These are phyloP conservation scores for Cystobasidium pallidum DNA, from an alignment of 1,284 basidiomycete species.

Conservation along the genomic window DNA sequence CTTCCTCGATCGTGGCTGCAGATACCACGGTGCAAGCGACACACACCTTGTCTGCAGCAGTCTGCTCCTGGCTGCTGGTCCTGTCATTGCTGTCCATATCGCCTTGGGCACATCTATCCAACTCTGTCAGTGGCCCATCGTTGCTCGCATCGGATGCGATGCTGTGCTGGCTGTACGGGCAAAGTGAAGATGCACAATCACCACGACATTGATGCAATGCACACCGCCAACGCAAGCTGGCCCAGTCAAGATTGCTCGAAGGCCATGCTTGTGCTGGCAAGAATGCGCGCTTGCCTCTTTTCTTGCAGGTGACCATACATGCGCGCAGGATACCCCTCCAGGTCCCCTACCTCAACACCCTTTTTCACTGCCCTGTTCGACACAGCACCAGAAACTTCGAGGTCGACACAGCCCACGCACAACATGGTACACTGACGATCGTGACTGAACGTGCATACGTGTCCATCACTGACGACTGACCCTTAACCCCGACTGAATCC, in stretches of 20 bases:
- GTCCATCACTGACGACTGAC: not conserved
- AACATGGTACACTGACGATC: not conserved
- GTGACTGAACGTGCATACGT: not conserved
- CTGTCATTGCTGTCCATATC: too few relatives aligned
- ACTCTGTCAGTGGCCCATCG: not conserved
- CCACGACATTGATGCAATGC: too few relatives aligned
- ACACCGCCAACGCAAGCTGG: too few relatives aligned
- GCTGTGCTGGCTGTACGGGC: not conserved
- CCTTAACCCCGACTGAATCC: not conserved
- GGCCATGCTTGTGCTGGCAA: too few relatives aligned
- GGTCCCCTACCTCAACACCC: not conserved
- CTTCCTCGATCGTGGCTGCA: not conserved
- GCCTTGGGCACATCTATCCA: too few relatives aligned
- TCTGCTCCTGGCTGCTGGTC: not conserved
- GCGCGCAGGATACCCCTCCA: too few relatives aligned
- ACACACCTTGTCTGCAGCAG: constrained; percentile 15
- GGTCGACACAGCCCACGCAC: not conserved
- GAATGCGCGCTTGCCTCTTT: too few relatives aligned
- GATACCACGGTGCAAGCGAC: too few relatives aligned
- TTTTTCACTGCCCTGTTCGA: constrained; percentile 1
- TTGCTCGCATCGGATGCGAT: too few relatives aligned
- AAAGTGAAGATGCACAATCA: not conserved
- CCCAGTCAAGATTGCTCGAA: too few relatives aligned
- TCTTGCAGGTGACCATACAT: too few relatives aligned
- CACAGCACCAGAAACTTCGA: not conserved